Conservation (phyloP, 2,329 filamentous ascomycete genomes). For the Talaromyces amestolkiae region DNA sequence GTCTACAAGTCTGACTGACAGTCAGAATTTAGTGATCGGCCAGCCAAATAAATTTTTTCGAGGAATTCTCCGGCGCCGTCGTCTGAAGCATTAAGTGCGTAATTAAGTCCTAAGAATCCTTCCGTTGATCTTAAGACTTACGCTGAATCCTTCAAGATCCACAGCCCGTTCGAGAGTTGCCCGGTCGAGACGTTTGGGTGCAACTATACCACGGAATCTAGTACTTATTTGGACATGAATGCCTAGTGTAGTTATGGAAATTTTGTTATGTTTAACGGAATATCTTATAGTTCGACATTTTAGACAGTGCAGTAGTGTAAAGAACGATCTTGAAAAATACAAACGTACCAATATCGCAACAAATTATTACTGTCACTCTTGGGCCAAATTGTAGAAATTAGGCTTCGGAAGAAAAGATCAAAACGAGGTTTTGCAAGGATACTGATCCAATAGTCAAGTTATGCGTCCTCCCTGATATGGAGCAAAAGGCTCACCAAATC, state of each 20-base stretch:
- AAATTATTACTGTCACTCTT: neutral
- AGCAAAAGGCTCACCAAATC: neutral
- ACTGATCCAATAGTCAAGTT: no score
- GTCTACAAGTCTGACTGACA: neutral
- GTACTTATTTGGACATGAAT: neutral
- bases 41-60: neutral
- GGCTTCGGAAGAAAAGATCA: neutral
- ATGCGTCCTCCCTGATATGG: neutral
- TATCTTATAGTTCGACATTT: neutral
- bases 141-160: neutral
- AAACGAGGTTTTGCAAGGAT: neutral
- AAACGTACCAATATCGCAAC: neutral
- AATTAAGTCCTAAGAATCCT: neutral
- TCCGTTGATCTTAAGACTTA: neutral
- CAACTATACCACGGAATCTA: neutral
- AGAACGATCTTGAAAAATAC: no score
- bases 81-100: neutral
- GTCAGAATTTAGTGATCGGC: neutral
- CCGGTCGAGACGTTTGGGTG: neutral
- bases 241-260: neutral
- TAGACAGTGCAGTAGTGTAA: neutral
- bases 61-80: neutral
- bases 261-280: neutral
- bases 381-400: neutral
- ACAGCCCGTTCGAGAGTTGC: neutral